Evolutionary conservation across 176 grass and related monocot species (phyloP).

Genomic region (sorghum (Sorghum bicolor)): Sorghum_bicolor_NCBIv3 NC_012870.2:73610501-73611000

Average conservation of each 20-base stretch:
- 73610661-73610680: constrained; percentile 90
- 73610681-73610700: constrained; percentile 77
- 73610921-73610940: constrained; percentile 91
- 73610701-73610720: constrained; percentile 97
- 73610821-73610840: background rate
- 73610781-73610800: background rate
- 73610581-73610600: background rate
- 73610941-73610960: constrained; percentile 38
- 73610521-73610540: background rate
- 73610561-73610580: background rate
- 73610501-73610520: background rate
- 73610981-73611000: background rate
- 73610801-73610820: background rate
- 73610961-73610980: background rate
- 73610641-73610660: constrained; percentile 67
- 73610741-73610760: constrained; percentile 80
- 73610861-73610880: constrained; percentile 81
- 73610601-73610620: background rate
- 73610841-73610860: constrained; percentile 74
- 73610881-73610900: constrained; percentile 78
- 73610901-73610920: constrained; percentile 78
- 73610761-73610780: constrained; percentile 52
- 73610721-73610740: constrained; percentile 91
- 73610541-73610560: background rate
- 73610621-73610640: constrained; percentile 33